Evolutionary conservation across 2,329 filamentous ascomycete genomes (phyloP), one percentile per base, ranked within the genome.

Genomic region (Escovopsis sp.): DNA sequence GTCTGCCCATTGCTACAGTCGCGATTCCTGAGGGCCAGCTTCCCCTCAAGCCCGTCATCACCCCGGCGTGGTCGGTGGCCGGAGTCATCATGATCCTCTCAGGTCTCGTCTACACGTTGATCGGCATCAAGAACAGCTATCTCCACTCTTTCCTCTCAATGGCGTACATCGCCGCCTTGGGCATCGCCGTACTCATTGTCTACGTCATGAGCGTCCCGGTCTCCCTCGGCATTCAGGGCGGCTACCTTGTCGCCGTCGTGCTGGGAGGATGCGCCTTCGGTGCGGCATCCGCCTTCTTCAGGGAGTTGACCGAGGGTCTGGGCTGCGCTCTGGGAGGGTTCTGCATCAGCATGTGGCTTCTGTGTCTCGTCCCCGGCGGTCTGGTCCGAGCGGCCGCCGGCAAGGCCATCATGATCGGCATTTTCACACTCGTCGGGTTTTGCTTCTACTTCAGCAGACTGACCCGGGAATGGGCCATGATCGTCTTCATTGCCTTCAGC

Each of bases 321-420:
- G 84, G 81, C 2, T 94, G 84, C 50, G 62, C 88, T n/a, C 63
- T 94, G 0, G 86, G 85, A 18, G 86, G 86, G 1, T 93, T 90
- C 53, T 85, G 77, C 43, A 52, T 90, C 7, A 76, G 77, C 51
- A 93, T 93, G 86, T 96, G 88, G 88, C 65, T 96, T 35, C 65
- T 94, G 31, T 78, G 77, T 17, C 58, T 94, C 30, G 77, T 75
- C 37, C 66, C 76, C 0, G 87, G 85, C 6, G 86, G 87, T 1
- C 62, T 94, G 25, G 63, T 94, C 28, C 62, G 64, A 4, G 65
- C 68, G 3, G 66, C 66, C 1, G 62, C 65, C 13, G 66, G 75
- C 4, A 86, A 78, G 51, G 70, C 73, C 9, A 76, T 81, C 16
- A 79, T 96, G 45, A 88, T 94, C 42, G 67, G 72, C 5, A 71